Percentiles rank a stretch among this genome's conserved stretches.
phyloP scores from a whole-genome alignment of 768 basidiomycete species.

The Tricholoma sp. region DNA sequence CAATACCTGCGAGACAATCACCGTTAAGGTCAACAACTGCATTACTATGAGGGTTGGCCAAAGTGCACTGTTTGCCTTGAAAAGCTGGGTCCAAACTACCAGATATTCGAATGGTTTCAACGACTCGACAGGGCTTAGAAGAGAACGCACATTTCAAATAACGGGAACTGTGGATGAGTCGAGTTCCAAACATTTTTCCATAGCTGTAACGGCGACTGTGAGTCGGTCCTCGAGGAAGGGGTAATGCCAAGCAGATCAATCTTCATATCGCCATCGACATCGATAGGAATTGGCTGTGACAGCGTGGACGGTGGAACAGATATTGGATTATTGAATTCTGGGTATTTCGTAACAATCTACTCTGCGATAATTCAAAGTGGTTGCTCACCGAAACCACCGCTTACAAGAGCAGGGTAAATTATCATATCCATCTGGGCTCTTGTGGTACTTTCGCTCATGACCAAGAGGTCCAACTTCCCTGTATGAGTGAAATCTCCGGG shows the following conservation, averaged over 20 bases:
- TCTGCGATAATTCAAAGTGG: not conserved
- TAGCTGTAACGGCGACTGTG: conserved; percentile 45
- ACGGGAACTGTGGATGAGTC: conserved; percentile 40
- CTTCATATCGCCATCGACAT: conserved; percentile 83
- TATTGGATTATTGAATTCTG: conserved; percentile 41
- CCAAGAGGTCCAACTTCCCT: conserved; percentile 83
- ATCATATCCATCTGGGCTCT: conserved; percentile 55
- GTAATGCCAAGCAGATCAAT: conserved; percentile 80
- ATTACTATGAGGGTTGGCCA: conserved; percentile 91
- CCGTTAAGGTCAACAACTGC: conserved; percentile 93
- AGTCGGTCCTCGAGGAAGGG: conserved; percentile 28
- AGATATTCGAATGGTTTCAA: conserved; percentile 1
- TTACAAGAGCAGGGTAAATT: conserved; percentile 61
- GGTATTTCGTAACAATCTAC: not conserved
- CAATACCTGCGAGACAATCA: conserved; percentile 84
- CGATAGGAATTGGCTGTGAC: conserved; percentile 82
- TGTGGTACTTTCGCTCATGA: conserved; percentile 65
- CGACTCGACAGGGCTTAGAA: not conserved
- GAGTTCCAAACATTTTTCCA: conserved; percentile 83
- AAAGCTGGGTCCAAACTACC: conserved; percentile 56
- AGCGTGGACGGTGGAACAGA: conserved; percentile 57
- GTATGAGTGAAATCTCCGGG: conserved; percentile 94
- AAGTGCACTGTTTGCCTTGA: conserved; percentile 57
- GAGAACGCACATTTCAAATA: conserved; percentile 64
- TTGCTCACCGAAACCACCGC: conserved; percentile 62